A percentile compares a stretch with the other conserved stretches of the same genome.
Evolutionary conservation across 83 land plant genomes (phyloP).

Genomic region (Diphasiastrum complanatum): DNA sequence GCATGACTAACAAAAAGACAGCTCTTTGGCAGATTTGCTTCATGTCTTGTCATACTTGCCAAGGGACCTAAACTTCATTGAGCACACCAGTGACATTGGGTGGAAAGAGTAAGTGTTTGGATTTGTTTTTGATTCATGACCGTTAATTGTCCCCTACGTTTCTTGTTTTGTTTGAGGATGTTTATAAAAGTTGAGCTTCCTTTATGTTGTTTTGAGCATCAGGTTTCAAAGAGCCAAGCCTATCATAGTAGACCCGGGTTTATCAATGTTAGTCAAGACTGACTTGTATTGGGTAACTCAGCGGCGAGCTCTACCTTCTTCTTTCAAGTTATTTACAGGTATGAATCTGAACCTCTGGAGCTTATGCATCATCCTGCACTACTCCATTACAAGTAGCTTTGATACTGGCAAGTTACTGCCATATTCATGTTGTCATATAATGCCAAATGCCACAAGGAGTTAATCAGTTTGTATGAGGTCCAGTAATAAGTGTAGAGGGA

Average conservation of each 20-base stretch:
- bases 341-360: too few species aligned
- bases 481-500: too few species aligned
- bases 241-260: constrained; percentile 28
- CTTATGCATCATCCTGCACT: too few species aligned
- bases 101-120: constrained; percentile 7
- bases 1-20: too few species aligned
- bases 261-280: constrained; percentile 25
- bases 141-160: background rate
- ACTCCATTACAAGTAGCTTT: too few species aligned
- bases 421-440: too few species aligned
- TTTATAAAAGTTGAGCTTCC: background rate
- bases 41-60: constrained; percentile 13
- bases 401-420: too few species aligned
- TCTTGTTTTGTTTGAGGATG: background rate
- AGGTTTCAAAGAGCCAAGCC: constrained; percentile 36
- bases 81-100: constrained; percentile 6
- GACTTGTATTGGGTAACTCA: constrained; percentile 34
- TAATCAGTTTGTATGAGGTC: too few species aligned
- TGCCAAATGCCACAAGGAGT: too few species aligned
- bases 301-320: constrained; percentile 23
- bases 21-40: constrained; percentile 12
- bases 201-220: background rate
- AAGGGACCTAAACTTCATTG: too few species aligned
- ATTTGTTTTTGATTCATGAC: too few species aligned
- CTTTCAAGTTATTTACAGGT: constrained; percentile 31